Conservation (phyloP, 2,329 filamentous ascomycete genomes). For the Macrophomina pseudophaseolina region DNA sequence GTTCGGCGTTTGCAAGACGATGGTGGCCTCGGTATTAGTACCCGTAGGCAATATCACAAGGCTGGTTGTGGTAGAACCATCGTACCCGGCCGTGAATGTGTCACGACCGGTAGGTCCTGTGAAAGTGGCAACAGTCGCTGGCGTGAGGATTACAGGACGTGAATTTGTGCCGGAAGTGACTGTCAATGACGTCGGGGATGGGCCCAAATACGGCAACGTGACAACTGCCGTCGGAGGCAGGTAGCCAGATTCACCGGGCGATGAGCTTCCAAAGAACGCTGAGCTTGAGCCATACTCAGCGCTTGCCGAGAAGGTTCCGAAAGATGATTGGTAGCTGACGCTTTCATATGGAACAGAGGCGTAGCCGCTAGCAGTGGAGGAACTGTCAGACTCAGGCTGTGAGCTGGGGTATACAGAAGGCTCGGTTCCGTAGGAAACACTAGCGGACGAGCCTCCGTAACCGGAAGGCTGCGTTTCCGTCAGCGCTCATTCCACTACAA, state of each 20-base stretch:
- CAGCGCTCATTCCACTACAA: too few relatives aligned
- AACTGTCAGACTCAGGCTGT: too few relatives aligned
- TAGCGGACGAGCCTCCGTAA: too few relatives aligned
- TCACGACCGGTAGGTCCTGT: not conserved
- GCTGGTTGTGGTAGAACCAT: not conserved
- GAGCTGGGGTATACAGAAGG: too few relatives aligned
- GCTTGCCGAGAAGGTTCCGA: not conserved
- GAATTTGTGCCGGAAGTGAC: not conserved
- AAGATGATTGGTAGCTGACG: too few relatives aligned
- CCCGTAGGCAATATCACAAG: not conserved
- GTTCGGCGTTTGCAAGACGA: not conserved
- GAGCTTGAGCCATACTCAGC: not conserved
- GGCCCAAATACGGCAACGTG: not conserved
- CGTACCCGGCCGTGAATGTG: constrained; percentile 2
- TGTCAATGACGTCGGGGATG: not conserved
- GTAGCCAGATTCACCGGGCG: not conserved
- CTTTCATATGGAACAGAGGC: too few relatives aligned
- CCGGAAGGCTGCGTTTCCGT: too few relatives aligned
- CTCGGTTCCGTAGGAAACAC: too few relatives aligned
- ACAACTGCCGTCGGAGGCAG: not conserved
- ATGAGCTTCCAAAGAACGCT: not conserved
- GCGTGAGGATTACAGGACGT: not conserved
- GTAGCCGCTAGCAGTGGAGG: too few relatives aligned
- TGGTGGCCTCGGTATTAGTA: not conserved
- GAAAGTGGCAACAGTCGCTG: not conserved